Percentiles rank a stretch among this genome's conserved stretches.
These are phyloP conservation scores for Fusarium sp. DNA, from an alignment of 2,329 filamentous ascomycete genomes.

Conservation along the genomic window DNA sequence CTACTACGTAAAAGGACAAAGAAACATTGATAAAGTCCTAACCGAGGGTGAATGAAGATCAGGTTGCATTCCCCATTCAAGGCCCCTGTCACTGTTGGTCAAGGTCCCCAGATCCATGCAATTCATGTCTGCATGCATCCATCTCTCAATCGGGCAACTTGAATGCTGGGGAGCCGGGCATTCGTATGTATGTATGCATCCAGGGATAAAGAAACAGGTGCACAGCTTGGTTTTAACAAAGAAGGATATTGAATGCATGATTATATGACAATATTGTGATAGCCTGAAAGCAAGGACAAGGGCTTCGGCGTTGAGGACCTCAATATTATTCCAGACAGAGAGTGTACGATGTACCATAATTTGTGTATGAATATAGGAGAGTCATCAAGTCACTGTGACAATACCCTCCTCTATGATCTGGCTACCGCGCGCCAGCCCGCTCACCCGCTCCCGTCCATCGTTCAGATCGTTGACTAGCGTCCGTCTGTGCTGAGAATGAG, in stretches of 20 bases:
- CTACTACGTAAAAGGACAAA: not conserved
- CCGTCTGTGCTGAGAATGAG: slow-evolving; percentile 3
- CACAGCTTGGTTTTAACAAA: not conserved
- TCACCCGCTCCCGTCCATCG: slow-evolving; percentile 29
- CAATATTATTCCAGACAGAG: not conserved
- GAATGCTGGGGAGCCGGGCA: slow-evolving; percentile 1
- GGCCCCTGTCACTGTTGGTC: not conserved
- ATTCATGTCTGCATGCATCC: slow-evolving; percentile 32
- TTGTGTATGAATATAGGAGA: not conserved
- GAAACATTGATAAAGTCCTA: slow-evolving; percentile 5
- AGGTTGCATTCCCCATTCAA: not conserved
- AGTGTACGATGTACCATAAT: not conserved
- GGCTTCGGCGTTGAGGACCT: slow-evolving; percentile 12
- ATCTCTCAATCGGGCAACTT: slow-evolving; percentile 34
- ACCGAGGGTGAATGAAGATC: not conserved
- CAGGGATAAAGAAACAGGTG: slow-evolving; percentile 10
- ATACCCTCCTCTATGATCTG: slow-evolving; percentile 6
- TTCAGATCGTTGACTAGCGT: slow-evolving; percentile 37
- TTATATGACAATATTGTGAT: not conserved
- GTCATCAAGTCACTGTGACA: not conserved
- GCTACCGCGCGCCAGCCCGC: slow-evolving; percentile 27
- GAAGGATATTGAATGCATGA: slow-evolving; percentile 3
- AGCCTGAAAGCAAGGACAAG: not conserved
- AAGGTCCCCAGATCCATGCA: slow-evolving; percentile 21
- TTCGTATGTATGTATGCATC: not conserved